Evolutionary conservation across 2,329 filamentous ascomycete species (phyloP).

Genomic region (Meredithiella fracta): DNA sequence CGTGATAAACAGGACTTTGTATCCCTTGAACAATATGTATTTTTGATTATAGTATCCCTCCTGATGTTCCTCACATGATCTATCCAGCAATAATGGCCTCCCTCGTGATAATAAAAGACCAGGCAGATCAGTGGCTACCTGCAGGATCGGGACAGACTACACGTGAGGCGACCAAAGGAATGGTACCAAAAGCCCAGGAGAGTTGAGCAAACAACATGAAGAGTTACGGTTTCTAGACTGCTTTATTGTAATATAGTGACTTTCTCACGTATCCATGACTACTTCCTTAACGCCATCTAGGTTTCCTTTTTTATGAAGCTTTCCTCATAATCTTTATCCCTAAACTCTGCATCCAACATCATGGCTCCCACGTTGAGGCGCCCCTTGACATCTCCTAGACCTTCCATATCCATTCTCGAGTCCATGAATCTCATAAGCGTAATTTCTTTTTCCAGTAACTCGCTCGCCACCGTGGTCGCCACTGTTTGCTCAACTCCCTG

Average conservation of each 20-base stretch:
- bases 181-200: not conserved
- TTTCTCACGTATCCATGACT: too few species aligned
- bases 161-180: not conserved
- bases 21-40: too few species aligned
- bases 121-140: not conserved
- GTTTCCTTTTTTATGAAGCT: not conserved
- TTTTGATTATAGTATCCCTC: too few species aligned
- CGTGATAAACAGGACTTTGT: too few species aligned
- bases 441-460: not conserved
- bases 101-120: not conserved
- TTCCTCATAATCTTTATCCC: not conserved
- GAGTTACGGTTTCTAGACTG: too few species aligned
- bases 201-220: too few species aligned
- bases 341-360: not conserved
- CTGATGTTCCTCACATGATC: too few species aligned
- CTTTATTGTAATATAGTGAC: too few species aligned
- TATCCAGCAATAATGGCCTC: too few species aligned
- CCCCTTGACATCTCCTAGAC: not conserved
- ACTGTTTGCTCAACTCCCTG: not conserved
- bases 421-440: too few species aligned
- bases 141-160: not conserved
- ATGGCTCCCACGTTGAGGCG: not conserved
- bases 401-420: too few species aligned
- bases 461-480: not conserved
- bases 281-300: not conserved